Conservation (phyloP, 2,329 filamentous ascomycete genomes). For the Calonectria crousiana region DNA sequence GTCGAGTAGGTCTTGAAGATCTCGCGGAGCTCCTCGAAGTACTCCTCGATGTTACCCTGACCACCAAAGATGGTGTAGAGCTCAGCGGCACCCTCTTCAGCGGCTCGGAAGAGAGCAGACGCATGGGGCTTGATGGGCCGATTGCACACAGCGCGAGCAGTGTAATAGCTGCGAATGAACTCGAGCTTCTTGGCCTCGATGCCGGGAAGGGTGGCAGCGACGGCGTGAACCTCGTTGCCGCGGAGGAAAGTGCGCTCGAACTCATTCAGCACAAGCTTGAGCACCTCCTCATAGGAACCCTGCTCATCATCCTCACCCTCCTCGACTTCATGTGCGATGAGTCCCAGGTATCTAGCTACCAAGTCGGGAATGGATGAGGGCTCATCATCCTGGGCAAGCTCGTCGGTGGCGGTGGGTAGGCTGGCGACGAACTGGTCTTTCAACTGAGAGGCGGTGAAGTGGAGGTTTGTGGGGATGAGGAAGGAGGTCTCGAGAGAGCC, state of each 20-base stretch:
- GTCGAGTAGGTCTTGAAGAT: conserved; percentile 92
- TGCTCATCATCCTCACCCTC: conserved; percentile 91
- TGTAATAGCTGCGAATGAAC: conserved; percentile 92
- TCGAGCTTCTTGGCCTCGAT: conserved; percentile 93
- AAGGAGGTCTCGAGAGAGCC: conserved; percentile 97
- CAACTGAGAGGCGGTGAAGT: conserved; percentile 95
- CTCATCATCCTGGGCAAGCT: conserved; percentile 97
- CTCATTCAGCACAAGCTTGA: conserved; percentile 93
- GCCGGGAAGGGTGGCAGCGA: conserved; percentile 87
- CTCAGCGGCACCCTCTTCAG: conserved; percentile 83
- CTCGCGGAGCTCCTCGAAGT: conserved; percentile 96
- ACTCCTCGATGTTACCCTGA: conserved; percentile 99
- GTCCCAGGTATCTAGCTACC: conserved; percentile 93
- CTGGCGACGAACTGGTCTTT: conserved; percentile 90
- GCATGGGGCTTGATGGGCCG: conserved; percentile 92
- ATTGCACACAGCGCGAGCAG: conserved; percentile 85
- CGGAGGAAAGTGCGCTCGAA: conserved; percentile 96
- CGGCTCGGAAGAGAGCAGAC: conserved; percentile 91
- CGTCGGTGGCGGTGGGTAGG: conserved; percentile 92
- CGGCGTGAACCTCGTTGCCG: conserved; percentile 95
- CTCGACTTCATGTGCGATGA: conserved; percentile 88
- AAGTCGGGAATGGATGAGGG: conserved; percentile 96
- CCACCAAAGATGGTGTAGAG: conserved; percentile 97
- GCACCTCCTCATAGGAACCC: conserved; percentile 90
- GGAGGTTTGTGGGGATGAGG: conserved; percentile 92